These are phyloP conservation scores for Alternaria sp. DNA, from an alignment of 2,329 filamentous ascomycete genomes.

Conservation along the genomic window DNA sequence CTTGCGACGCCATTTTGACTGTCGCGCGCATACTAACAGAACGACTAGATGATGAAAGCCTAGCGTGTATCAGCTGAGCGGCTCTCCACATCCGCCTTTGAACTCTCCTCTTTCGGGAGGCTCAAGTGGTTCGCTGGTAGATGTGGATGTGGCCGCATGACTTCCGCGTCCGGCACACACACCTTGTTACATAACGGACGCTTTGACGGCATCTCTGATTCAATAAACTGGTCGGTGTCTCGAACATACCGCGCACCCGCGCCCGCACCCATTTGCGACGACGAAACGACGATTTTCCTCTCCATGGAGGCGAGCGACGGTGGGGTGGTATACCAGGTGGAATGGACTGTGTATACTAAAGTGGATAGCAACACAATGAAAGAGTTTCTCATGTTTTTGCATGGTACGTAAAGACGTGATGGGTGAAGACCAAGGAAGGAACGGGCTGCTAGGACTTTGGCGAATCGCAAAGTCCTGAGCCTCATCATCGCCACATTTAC, in stretches of 20 bases:
- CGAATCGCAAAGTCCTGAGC: neutral
- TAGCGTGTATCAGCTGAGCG: constrained; percentile 94
- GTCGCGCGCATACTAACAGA: constrained; percentile 30
- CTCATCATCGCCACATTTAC: constrained; percentile 31
- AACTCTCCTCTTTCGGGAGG: constrained; percentile 88
- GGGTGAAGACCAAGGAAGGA: neutral
- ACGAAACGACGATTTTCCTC: neutral
- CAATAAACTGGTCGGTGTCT: constrained; percentile 64
- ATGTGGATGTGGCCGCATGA: constrained; percentile 78
- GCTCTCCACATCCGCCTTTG: constrained; percentile 69
- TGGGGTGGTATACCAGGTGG: neutral
- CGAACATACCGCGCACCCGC: constrained; percentile 6
- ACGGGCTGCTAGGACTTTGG: neutral
- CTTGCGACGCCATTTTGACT: neutral
- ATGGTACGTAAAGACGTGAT: constrained; percentile 1
- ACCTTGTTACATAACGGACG: constrained; percentile 98
- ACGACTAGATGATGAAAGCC: constrained; percentile 96
- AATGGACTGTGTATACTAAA: constrained; percentile 8
- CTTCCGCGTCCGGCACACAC: constrained; percentile 99
- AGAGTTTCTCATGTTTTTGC: constrained; percentile 2
- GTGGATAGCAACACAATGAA: constrained; percentile 10
- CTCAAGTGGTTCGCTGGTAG: constrained; percentile 83
- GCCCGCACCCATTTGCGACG: neutral
- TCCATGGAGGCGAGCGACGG: neutral
- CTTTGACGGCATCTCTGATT: constrained; percentile 97